Conservation (phyloP, 257 asterid genomes). For the Handroanthus guayacan region DNA sequence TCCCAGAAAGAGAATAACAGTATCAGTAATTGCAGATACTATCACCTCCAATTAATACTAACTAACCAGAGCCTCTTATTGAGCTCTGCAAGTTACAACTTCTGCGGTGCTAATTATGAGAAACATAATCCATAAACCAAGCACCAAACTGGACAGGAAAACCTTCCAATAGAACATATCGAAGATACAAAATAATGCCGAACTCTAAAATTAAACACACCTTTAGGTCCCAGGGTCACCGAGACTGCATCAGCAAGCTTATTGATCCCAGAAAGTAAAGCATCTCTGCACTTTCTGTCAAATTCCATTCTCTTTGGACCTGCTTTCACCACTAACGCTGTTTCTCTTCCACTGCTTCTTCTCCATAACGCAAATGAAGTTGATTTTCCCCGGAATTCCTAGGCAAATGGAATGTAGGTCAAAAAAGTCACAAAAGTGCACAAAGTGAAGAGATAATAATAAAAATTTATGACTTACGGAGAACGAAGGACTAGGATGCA, state of each 20-base stretch:
- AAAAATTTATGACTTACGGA: slow-evolving; percentile 45
- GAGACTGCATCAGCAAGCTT: slow-evolving; percentile 98
- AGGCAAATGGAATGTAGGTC: slow-evolving; percentile 26
- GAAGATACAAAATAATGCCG: background rate
- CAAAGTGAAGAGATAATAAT: background rate
- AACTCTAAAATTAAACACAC: slow-evolving; percentile 31
- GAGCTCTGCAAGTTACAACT: background rate
- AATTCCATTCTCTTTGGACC: slow-evolving; percentile 85
- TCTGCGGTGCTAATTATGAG: background rate
- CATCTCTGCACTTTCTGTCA: slow-evolving; percentile 74
- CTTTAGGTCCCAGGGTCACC: slow-evolving; percentile 93
- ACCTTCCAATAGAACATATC: background rate
- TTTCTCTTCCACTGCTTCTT: slow-evolving; percentile 38
- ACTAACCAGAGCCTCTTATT: background rate
- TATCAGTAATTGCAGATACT: slow-evolving; percentile 4
- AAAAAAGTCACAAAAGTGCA: slow-evolving; percentile 4
- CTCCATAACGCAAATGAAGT: slow-evolving; percentile 46
- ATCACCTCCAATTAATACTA: slow-evolving; percentile 3
- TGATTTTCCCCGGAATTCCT: slow-evolving; percentile 54
- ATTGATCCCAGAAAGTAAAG: slow-evolving; percentile 83
- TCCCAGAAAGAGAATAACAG: slow-evolving; percentile 19
- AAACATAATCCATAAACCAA: background rate
- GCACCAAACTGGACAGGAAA: background rate
- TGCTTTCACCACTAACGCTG: slow-evolving; percentile 62
- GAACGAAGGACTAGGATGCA: slow-evolving; percentile 32